Percentiles rank a stretch among this genome's conserved stretches.
These are phyloP conservation scores for Entomophthora muscae DNA, from an alignment of 371 early-diverging fungal species.

Conservation along the genomic window DNA sequence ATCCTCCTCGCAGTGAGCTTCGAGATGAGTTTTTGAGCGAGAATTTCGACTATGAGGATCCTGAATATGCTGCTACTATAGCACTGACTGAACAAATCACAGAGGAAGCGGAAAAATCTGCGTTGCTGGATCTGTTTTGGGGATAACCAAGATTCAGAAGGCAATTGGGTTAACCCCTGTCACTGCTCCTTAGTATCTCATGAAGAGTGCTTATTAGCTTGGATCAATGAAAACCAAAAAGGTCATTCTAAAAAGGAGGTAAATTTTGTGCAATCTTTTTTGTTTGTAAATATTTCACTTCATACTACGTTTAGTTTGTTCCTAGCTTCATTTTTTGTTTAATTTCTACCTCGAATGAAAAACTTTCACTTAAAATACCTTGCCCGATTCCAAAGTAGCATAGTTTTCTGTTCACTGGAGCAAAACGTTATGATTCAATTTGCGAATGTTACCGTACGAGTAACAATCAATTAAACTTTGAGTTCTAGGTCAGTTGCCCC, in stretches of 20 bases:
- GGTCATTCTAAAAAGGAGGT: slow-evolving; percentile 32
- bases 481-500: slow-evolving; percentile 54
- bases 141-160: slow-evolving; percentile 33
- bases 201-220: slow-evolving; percentile 50
- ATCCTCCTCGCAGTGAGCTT: too few species aligned
- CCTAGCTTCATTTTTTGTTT: background rate
- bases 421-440: too few species aligned
- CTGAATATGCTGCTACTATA: too few species aligned
- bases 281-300: background rate
- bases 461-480: too few species aligned
- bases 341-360: background rate
- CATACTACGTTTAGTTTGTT: background rate
- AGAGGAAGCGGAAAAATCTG: too few species aligned
- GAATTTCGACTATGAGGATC: too few species aligned
- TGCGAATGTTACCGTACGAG: too few species aligned
- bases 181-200: slow-evolving; percentile 50
- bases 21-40: too few species aligned
- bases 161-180: slow-evolving; percentile 53
- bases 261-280: background rate
- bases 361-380: too few species aligned
- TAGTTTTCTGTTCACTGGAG: too few species aligned
- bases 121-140: slow-evolving; percentile 51
- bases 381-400: too few species aligned
- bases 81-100: too few species aligned
- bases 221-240: slow-evolving; percentile 54